A percentile compares a stretch with the other conserved stretches of the same genome.
Evolutionary conservation across 1,284 basidiomycete genomes (phyloP).

Genomic region (Pisolithus thermaeus): DNA sequence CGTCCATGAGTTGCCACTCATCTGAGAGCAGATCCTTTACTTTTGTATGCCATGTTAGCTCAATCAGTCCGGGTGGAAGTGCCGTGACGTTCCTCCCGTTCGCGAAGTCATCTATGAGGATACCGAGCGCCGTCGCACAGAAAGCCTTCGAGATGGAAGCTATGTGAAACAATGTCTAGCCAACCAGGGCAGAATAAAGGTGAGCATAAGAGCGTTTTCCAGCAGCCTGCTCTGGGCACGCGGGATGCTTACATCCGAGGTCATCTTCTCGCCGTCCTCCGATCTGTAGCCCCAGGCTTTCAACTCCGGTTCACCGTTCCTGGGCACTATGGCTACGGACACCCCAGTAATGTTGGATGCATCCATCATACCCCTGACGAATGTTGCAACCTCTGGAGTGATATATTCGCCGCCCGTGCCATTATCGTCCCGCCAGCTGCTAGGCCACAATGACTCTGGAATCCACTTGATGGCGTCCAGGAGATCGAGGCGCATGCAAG

Average conservation of each 20-base stretch:
- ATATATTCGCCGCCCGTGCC: slow-evolving; percentile 6
- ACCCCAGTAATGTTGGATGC: slow-evolving; percentile 20
- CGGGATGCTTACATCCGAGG: slow-evolving; percentile 13
- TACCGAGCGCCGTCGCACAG: slow-evolving; percentile 32
- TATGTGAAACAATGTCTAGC: slow-evolving; percentile 34
- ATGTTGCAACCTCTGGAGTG: slow-evolving; percentile 12
- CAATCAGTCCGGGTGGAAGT: slow-evolving; percentile 27
- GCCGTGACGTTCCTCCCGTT: slow-evolving; percentile 30
- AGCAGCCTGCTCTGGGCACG: too few relatives aligned
- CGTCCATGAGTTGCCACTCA: slow-evolving; percentile 32
- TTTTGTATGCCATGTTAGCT: slow-evolving; percentile 32
- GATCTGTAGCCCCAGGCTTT: slow-evolving; percentile 20
- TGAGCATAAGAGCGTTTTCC: too few relatives aligned
- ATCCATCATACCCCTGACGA: slow-evolving; percentile 14
- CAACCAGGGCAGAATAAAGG: not conserved
- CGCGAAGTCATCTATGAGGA: slow-evolving; percentile 36
- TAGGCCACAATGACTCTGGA: not conserved
- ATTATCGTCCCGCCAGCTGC: not conserved
- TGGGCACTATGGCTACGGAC: slow-evolving; percentile 16
- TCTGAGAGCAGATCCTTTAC: slow-evolving; percentile 31
- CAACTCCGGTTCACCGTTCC: slow-evolving; percentile 15
- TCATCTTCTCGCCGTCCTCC: slow-evolving; percentile 18
- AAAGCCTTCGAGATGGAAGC: slow-evolving; percentile 37
- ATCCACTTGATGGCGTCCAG: not conserved
- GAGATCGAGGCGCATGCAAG: not conserved